Conservation (phyloP, 208 protist species). For the Crithidia sp. region DNA sequence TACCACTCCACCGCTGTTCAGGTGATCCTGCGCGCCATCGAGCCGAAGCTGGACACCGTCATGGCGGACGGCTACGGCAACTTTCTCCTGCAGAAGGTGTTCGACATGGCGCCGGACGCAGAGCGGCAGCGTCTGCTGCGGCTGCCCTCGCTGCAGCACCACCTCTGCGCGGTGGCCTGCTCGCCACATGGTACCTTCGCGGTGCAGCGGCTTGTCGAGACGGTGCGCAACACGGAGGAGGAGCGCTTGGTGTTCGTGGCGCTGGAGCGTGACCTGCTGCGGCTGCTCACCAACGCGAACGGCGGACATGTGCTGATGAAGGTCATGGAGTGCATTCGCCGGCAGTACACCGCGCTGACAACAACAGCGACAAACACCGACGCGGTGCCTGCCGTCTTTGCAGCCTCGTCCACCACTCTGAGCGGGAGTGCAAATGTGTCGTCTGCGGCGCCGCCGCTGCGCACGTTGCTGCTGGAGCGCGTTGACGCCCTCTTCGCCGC, state of each 20-base stretch:
- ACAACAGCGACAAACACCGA: neutral
- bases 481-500: slow-evolving; percentile 48
- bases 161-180: slow-evolving; percentile 54
- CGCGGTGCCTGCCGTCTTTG: neutral
- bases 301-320: slow-evolving; percentile 97
- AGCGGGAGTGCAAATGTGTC: slow-evolving; percentile 64
- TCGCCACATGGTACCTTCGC: slow-evolving; percentile 95
- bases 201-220: slow-evolving; percentile 96
- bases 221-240: slow-evolving; percentile 75
- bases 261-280: slow-evolving; percentile 48
- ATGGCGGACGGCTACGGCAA: slow-evolving; percentile 98
- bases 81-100: slow-evolving; percentile 96
- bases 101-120: slow-evolving; percentile 59
- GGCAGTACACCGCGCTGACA: slow-evolving; percentile 32
- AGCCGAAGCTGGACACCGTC: slow-evolving; percentile 68
- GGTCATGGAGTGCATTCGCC: slow-evolving; percentile 44
- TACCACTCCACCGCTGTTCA: slow-evolving; percentile 43
- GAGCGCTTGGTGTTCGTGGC: slow-evolving; percentile 62
- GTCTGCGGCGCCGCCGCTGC: slow-evolving; percentile 9
- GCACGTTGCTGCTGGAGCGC: slow-evolving; percentile 23
- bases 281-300: slow-evolving; percentile 95
- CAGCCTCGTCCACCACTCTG: slow-evolving; percentile 3
- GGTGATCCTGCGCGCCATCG: slow-evolving; percentile 47
- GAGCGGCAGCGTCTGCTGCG: slow-evolving; percentile 60
- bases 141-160: slow-evolving; percentile 50